Percentiles rank a stretch among this genome's conserved stretches.
Conservation (phyloP, 768 basidiomycete species). For the Boletus reticulatus region DNA sequence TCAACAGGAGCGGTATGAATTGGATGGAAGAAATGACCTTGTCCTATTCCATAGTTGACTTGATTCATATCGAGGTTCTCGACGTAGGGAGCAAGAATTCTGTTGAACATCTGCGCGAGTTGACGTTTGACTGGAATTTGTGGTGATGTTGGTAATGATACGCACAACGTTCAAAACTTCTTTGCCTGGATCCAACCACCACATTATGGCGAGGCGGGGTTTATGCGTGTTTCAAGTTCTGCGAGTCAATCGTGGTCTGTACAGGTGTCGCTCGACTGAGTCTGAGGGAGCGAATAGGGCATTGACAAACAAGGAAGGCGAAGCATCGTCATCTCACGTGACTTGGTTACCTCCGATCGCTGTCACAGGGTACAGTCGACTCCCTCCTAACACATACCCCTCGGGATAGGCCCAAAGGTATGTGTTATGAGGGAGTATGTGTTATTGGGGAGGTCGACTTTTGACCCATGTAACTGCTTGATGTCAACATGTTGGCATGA, state of each 20-base stretch:
- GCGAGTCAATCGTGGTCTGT: background rate
- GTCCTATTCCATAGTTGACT: constrained; percentile 89
- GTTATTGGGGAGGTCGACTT: too few species aligned
- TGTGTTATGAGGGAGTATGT: too few species aligned
- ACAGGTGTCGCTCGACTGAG: background rate
- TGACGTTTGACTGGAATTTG: background rate
- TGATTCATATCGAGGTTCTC: constrained; percentile 95
- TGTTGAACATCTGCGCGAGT: constrained; percentile 68
- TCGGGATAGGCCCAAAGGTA: too few species aligned
- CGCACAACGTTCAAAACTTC: constrained; percentile 75
- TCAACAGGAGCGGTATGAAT: background rate
- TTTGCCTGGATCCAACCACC: constrained; percentile 87
- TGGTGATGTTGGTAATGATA: background rate
- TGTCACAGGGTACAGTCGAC: too few species aligned
- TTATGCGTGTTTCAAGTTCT: background rate
- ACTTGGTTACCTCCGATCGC: background rate
- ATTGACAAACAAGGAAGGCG: constrained; percentile 26
- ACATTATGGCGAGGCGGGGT: constrained; percentile 47
- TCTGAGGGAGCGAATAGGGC: constrained; percentile 24
- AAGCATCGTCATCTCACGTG: constrained; percentile 30
- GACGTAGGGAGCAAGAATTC: constrained; percentile 91
- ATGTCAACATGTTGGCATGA: too few species aligned
- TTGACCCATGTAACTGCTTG: too few species aligned
- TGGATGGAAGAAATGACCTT: constrained; percentile 47
- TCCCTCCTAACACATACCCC: too few species aligned